A percentile compares a stretch with the other conserved stretches of the same genome.
Evolutionary conservation across 805 yeast genomes (phyloP).

Genomic region (Metschnikowia bowlesiae): DNA sequence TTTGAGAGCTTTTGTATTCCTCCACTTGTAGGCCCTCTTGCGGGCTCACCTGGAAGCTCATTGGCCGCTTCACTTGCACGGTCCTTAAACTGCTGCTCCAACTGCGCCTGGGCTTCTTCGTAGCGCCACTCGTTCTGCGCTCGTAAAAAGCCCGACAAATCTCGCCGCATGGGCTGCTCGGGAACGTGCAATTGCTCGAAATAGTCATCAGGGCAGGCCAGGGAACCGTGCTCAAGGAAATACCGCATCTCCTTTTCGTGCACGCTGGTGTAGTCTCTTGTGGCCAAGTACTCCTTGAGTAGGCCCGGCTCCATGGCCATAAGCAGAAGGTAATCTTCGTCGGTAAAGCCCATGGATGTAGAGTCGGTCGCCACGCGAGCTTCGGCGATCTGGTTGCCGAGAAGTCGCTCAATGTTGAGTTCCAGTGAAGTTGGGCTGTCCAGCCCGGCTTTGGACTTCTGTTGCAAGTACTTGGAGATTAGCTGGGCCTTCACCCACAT

Average conservation of each 20-base stretch:
- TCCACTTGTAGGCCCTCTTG: too few relatives aligned
- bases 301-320: conserved; percentile 20
- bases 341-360: conserved; percentile 6
- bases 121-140: neutral
- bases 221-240: neutral
- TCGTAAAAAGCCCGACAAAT: neutral
- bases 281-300: conserved; percentile 23
- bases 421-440: too few relatives aligned
- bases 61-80: neutral
- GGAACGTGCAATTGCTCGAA: neutral
- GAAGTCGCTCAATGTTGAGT: neutral
- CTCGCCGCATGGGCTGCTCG: conserved; percentile 1
- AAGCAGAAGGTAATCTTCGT: conserved; percentile 25
- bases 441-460: conserved; percentile 9
- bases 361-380: neutral
- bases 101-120: neutral
- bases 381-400: neutral
- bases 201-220: neutral
- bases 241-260: conserved; percentile 23
- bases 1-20: too few relatives aligned
- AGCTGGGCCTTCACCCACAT: conserved; percentile 11
- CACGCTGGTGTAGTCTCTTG: conserved; percentile 21
- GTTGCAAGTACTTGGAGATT: conserved; percentile 21
- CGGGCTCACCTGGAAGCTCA: too few relatives aligned
- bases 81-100: neutral